Evolutionary conservation across 2,329 filamentous ascomycete genomes (phyloP), one percentile per base, ranked within the genome.

Genomic region (Nothopassalora personata): DNA sequence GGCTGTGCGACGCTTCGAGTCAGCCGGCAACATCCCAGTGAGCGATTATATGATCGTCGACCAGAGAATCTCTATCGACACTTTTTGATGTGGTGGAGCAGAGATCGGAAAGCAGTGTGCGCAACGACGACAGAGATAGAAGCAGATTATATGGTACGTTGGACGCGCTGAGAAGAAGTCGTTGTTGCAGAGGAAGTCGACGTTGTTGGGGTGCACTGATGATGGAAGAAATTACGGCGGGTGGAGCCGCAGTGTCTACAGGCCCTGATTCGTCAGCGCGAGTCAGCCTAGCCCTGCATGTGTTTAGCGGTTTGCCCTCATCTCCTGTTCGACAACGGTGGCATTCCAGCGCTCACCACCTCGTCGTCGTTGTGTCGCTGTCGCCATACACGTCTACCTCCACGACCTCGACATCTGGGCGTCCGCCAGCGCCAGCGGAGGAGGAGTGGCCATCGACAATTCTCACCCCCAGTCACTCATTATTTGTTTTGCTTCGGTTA

Each of bases 381-480:
- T 39, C 54, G 47, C 18, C n/a, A 46, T 4, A n/a, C 55, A 31
- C 55, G 48, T 46, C 33, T 48, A 48, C 43, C 53, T 33, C 43
- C 52, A 23, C 13, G 30, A 51, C 54, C 54, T 23, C 46, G 46
- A 28, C 43, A 46, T 23, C 46, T 28, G 23, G 31, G n/a, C n/a
- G 11, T 33, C 54, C 30, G 19, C 46, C 46, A 49, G 19, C 30
- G 19, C 46, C 46, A 49, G 19, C 46, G 23, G 28, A 30, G 19
- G 46, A 39, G 54, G 34, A 55, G 28, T 19, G 47, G 47, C 23
- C 55, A 46, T 18, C 49, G 23, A 11, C 46, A 34, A 49, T 30
- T 43, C 55, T 57, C 55, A 57, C 55, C 55, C 27, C 23, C 4
- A 57, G 55, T 57, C 55, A 47, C 19, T 57, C 55, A 27, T 57